These are phyloP conservation scores for Pleoardoris graminearum DNA, from an alignment of 2,329 filamentous ascomycete genomes.

Conservation along the genomic window DNA sequence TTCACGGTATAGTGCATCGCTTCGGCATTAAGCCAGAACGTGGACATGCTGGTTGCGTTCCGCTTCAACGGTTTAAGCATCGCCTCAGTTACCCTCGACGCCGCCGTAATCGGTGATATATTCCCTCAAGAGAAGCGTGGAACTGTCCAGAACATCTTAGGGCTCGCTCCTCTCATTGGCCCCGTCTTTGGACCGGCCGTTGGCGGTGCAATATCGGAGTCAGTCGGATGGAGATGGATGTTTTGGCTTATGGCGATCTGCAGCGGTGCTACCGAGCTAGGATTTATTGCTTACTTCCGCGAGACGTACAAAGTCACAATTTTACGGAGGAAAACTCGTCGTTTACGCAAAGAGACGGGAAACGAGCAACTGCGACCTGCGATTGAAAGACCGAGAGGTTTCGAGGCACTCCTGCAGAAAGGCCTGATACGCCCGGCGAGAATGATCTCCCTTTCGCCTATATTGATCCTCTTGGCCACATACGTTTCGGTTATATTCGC, in stretches of 20 bases:
- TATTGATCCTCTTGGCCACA: background rate
- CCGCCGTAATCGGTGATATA: conserved; percentile 32
- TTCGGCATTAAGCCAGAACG: conserved; percentile 60
- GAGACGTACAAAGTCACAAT: conserved; percentile 31
- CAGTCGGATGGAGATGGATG: conserved; percentile 12
- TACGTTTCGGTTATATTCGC: background rate
- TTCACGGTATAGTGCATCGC: conserved; percentile 65
- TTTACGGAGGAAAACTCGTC: conserved; percentile 36
- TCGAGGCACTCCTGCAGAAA: background rate
- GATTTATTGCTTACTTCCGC: conserved; percentile 8
- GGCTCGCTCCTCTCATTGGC: conserved; percentile 55
- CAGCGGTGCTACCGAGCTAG: background rate
- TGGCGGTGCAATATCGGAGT: conserved; percentile 9
- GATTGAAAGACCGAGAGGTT: background rate
- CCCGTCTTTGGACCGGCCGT: conserved; percentile 41
- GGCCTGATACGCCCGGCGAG: background rate
- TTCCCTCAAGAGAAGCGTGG: conserved; percentile 10
- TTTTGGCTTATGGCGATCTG: conserved; percentile 12
- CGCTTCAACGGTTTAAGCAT: conserved; percentile 47
- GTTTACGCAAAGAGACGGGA: conserved; percentile 29
- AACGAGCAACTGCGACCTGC: conserved; percentile 25
- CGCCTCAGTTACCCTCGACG: conserved; percentile 64
- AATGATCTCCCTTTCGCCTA: background rate
- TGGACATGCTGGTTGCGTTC: conserved; percentile 60
- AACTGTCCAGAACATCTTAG: conserved; percentile 3